Percentiles rank a stretch among this genome's conserved stretches.
phyloP scores from a whole-genome alignment of 139 green algal genomes.

The Prasinococcaceae sp. region DNA sequence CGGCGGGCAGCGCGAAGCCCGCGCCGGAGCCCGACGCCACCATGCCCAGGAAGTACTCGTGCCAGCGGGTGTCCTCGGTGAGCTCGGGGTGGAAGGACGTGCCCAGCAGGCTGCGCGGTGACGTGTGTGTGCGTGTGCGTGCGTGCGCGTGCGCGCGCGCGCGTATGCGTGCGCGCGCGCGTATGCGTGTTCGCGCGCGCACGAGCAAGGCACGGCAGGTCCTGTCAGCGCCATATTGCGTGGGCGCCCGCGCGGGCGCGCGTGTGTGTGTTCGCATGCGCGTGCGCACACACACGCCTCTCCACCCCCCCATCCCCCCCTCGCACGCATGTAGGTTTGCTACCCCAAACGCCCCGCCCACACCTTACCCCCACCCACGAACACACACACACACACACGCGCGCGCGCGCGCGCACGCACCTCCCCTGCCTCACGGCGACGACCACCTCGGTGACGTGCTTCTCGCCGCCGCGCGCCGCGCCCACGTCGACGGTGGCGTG shows the following conservation, averaged over 20 bases:
- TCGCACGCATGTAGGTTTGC: no score
- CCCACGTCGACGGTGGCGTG: no score
- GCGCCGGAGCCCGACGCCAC: no score
- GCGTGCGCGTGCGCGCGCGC: not conserved
- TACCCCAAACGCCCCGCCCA: not conserved
- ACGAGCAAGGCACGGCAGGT: not conserved
- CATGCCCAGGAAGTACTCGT: constrained; percentile 74
- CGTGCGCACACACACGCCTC: not conserved
- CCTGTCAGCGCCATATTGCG: not conserved
- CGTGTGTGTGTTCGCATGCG: not conserved
- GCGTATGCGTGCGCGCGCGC: constrained; percentile 2
- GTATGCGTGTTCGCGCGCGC: not conserved
- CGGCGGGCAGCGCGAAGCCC: no score
- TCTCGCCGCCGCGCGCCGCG: no score
- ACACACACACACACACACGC: not conserved
- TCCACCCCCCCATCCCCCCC: no score
- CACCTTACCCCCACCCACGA: not conserved
- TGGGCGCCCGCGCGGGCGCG: not conserved
- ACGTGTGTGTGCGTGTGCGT: not conserved
- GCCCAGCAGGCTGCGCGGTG: constrained; percentile 48
- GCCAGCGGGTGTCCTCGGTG: constrained; percentile 77
- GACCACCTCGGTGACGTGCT: not conserved
- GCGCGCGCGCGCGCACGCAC: not conserved
- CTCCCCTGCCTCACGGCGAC: not conserved
- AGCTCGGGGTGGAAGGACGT: constrained; percentile 97